Evolutionary conservation across 768 basidiomycete genomes (phyloP).

Genomic region (Tylopilus sp.): DNA sequence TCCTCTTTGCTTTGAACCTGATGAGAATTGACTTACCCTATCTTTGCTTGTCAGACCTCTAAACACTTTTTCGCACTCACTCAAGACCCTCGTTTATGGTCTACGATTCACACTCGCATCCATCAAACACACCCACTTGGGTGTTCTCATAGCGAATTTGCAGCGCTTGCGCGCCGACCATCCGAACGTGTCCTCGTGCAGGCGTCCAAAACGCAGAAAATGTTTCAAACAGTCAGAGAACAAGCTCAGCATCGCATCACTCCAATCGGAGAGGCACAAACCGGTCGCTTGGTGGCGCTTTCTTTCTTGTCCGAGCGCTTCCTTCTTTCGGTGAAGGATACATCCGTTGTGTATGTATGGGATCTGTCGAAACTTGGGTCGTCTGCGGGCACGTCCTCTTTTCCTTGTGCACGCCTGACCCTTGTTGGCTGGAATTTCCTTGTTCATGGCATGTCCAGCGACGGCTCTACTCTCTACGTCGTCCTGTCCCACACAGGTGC

Average conservation of each 20-base stretch:
- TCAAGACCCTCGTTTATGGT: constrained; percentile 4
- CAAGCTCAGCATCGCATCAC: neutral
- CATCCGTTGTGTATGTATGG: constrained; percentile 14
- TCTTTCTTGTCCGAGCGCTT: constrained; percentile 10
- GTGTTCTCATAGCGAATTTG: constrained; percentile 7
- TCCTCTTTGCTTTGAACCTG: neutral
- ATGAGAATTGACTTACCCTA: neutral
- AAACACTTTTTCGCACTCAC: constrained; percentile 3
- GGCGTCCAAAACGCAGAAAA: constrained; percentile 3
- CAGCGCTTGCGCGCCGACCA: neutral
- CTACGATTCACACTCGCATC: neutral
- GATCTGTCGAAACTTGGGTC: constrained; percentile 1
- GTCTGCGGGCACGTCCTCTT: neutral
- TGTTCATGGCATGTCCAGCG: constrained; percentile 1
- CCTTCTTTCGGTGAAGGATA: constrained; percentile 8
- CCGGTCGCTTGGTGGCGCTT: neutral
- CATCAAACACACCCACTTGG: neutral
- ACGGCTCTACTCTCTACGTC: constrained; percentile 13
- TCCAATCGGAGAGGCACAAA: neutral
- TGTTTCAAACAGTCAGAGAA: neutral
- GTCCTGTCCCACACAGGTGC: constrained; percentile 1
- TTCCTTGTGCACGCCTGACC: constrained; percentile 3
- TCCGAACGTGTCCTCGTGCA: constrained; percentile 8
- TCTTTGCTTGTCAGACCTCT: constrained; percentile 7
- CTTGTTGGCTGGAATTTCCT: constrained; percentile 7